These are phyloP conservation scores for Ambrosia artemisiifolia DNA, from an alignment of 129 eudicot species.

Conservation along the genomic window DNA sequence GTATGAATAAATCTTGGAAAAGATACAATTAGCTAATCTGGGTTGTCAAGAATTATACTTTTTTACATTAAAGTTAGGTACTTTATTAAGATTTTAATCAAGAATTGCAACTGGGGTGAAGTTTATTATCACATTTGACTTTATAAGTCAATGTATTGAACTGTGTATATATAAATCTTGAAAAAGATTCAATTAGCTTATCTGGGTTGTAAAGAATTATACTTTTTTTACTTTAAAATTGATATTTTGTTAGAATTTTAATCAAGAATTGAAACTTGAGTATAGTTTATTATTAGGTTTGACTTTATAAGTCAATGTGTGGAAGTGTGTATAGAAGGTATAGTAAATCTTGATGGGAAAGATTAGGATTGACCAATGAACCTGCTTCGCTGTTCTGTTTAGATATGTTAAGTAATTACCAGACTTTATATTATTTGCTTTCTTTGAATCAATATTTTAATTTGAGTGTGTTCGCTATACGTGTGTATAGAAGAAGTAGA, in stretches of 20 bases:
- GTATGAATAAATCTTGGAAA: too few relatives aligned
- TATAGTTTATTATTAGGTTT: neutral
- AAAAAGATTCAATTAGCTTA: too few relatives aligned
- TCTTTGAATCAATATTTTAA: neutral
- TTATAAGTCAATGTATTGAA: too few relatives aligned
- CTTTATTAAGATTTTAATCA: neutral
- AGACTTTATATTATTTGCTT: neutral
- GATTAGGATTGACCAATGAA: neutral
- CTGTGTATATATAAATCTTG: too few relatives aligned
- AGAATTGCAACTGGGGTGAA: too few relatives aligned
- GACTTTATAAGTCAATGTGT: neutral
- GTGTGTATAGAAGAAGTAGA: conserved; percentile 37
- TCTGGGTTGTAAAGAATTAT: too few relatives aligned
- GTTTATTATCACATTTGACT: too few relatives aligned
- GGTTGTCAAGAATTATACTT: neutral
- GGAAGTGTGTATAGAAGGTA: neutral
- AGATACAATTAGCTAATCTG: too few relatives aligned
- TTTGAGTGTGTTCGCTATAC: neutral
- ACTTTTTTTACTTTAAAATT: neutral
- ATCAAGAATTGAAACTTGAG: neutral
- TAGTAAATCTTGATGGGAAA: neutral
- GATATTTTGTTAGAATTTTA: neutral
- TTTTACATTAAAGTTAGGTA: neutral
- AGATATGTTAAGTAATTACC: neutral
- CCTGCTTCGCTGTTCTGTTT: neutral